Percentiles rank a stretch among this genome's conserved stretches.
Conservation (phyloP, 768 basidiomycete species). For the Pluteus cervinus region DNA sequence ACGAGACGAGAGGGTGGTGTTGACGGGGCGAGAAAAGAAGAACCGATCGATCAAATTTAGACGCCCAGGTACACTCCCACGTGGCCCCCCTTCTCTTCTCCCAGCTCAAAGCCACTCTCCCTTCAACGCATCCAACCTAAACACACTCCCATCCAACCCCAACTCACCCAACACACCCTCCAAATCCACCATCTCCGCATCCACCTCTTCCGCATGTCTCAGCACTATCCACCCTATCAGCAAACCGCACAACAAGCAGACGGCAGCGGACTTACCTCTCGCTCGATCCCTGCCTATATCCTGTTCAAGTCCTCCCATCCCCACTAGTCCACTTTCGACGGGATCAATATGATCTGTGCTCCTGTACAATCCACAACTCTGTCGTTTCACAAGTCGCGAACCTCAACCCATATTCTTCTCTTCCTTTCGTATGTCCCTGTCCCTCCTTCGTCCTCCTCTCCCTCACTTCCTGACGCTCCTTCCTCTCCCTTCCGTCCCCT, state of each 20-base stretch:
- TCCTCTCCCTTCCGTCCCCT: constrained; percentile 10
- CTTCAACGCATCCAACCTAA: constrained; percentile 1
- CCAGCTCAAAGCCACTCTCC: constrained; percentile 6
- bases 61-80: no score
- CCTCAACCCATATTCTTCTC: constrained; percentile 39
- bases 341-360: constrained; percentile 49
- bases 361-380: constrained; percentile 47
- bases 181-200: constrained; percentile 5
- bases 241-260: background rate
- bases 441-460: no score
- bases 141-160: constrained; percentile 1
- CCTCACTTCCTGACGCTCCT: constrained; percentile 5
- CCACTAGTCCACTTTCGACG: constrained; percentile 40
- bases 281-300: constrained; percentile 50
- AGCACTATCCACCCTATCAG: constrained; percentile 6
- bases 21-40: no score
- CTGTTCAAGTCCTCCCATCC: constrained; percentile 39
- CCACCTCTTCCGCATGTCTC: constrained; percentile 7
- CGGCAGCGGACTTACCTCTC: constrained; percentile 28
- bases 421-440: no score
- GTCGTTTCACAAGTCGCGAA: constrained; percentile 47
- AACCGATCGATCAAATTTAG: no score
- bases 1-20: no score
- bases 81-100: no score
- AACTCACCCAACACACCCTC: constrained; percentile 13